Conservation (phyloP, 2,329 filamentous ascomycete genomes). For the Pochonia chlamydosporia region DNA sequence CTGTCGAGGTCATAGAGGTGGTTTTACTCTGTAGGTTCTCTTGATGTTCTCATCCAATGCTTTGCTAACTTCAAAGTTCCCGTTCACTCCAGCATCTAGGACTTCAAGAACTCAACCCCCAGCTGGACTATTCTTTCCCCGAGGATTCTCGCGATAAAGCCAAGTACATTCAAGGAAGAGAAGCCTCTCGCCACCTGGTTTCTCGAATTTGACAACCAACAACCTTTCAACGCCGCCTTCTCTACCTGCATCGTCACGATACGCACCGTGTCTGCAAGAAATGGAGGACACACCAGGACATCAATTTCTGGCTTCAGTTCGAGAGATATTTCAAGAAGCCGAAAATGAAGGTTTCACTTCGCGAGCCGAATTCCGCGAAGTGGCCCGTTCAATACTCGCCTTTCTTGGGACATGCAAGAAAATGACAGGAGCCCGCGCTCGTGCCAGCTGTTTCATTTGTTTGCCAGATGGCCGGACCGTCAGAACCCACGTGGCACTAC, state of each 20-base stretch:
- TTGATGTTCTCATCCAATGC: too few species aligned
- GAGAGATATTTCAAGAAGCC: slow-evolving; percentile 16
- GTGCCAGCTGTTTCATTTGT: slow-evolving; percentile 10
- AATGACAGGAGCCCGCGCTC: slow-evolving; percentile 10
- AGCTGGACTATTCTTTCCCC: too few species aligned
- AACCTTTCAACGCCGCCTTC: too few species aligned
- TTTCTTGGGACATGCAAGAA: slow-evolving; percentile 11
- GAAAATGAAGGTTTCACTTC: slow-evolving; percentile 2
- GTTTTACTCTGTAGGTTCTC: too few species aligned
- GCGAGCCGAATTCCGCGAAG: slow-evolving; percentile 10
- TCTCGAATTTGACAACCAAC: too few species aligned
- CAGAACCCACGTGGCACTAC: slow-evolving; percentile 8
- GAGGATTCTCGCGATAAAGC: too few species aligned
- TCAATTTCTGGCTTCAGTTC: slow-evolving; percentile 13
- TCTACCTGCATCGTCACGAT: not conserved
- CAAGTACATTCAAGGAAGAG: too few species aligned
- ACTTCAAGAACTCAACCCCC: too few species aligned
- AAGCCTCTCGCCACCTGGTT: too few species aligned
- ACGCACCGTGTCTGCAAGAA: not conserved
- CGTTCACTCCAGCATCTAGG: too few species aligned
- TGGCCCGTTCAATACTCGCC: slow-evolving; percentile 11
- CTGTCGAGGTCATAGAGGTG: too few species aligned
- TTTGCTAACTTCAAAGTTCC: too few species aligned
- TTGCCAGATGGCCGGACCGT: slow-evolving; percentile 16
- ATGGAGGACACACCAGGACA: not conserved